Conservation (phyloP, 305 asterid species). For the Solanum hybrid region DNA sequence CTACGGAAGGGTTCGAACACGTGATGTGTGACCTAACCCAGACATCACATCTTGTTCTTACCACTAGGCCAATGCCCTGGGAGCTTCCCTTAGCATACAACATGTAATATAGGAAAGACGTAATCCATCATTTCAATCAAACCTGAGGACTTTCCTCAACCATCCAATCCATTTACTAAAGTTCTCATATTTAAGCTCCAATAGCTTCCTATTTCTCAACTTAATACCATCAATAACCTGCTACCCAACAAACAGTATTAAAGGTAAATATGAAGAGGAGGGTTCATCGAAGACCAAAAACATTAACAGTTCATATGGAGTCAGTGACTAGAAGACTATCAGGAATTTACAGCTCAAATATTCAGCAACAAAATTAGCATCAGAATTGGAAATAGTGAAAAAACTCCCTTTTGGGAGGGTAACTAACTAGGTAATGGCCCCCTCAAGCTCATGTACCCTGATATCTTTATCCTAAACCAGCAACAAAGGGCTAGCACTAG, state of each 20-base stretch:
- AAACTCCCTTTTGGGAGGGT: neutral
- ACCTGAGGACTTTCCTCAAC: neutral
- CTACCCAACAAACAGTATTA: neutral
- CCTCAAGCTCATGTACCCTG: neutral
- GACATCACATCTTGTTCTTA: neutral
- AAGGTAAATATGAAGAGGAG: neutral
- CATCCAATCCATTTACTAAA: neutral
- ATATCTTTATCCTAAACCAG: neutral
- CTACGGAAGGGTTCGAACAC: neutral
- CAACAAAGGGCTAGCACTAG: neutral
- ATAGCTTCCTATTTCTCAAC: neutral
- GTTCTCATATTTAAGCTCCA: neutral
- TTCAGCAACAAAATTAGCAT: neutral
- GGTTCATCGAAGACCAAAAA: neutral
- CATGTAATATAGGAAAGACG: neutral
- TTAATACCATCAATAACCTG: neutral
- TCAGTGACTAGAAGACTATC: neutral
- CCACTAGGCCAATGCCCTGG: neutral
- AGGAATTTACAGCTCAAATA: neutral
- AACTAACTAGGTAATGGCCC: neutral
- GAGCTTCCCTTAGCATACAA: neutral
- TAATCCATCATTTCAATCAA: neutral
- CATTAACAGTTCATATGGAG: neutral
- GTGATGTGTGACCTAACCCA: neutral
- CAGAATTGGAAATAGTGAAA: neutral